phyloP scores from a whole-genome alignment of 805 yeast genomes.

The Candida incommunis region DNA sequence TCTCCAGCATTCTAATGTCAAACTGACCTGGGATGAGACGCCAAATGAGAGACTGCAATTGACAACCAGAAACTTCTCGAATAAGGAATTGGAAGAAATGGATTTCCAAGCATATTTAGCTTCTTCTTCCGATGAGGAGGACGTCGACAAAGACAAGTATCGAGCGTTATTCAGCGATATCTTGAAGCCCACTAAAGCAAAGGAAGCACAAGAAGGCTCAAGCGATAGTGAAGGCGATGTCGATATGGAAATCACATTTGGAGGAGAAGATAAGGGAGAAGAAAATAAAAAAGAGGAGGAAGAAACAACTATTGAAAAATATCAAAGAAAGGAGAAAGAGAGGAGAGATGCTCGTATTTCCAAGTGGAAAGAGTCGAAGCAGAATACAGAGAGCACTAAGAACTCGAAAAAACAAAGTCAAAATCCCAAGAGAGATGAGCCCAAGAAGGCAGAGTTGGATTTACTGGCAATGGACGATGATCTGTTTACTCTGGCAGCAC shows the following conservation, averaged over 20 bases:
- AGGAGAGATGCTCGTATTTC: constrained; percentile 59
- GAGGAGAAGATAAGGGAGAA: constrained; percentile 59
- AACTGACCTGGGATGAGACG: constrained; percentile 96
- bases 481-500: constrained; percentile 64
- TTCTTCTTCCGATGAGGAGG: constrained; percentile 20
- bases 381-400: constrained; percentile 41
- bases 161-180: constrained; percentile 9
- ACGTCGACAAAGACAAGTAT: constrained; percentile 11
- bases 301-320: constrained; percentile 63
- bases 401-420: too few species aligned
- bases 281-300: constrained; percentile 31
- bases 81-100: constrained; percentile 42
- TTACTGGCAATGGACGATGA: constrained; percentile 56
- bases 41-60: constrained; percentile 75
- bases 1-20: constrained; percentile 88
- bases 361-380: constrained; percentile 45
- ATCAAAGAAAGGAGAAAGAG: constrained; percentile 82
- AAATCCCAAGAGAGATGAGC: constrained; percentile 23
- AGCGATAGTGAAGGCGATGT: constrained; percentile 30
- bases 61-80: constrained; percentile 70
- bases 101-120: constrained; percentile 65
- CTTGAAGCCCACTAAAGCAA: constrained; percentile 23
- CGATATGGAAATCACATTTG: constrained; percentile 92
- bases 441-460: constrained; percentile 59
- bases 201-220: constrained; percentile 22